Evolutionary conservation across 1,284 basidiomycete genomes (phyloP), one percentile per base, ranked within the genome.

Genomic region (Pisolithus thermaeus): DNA sequence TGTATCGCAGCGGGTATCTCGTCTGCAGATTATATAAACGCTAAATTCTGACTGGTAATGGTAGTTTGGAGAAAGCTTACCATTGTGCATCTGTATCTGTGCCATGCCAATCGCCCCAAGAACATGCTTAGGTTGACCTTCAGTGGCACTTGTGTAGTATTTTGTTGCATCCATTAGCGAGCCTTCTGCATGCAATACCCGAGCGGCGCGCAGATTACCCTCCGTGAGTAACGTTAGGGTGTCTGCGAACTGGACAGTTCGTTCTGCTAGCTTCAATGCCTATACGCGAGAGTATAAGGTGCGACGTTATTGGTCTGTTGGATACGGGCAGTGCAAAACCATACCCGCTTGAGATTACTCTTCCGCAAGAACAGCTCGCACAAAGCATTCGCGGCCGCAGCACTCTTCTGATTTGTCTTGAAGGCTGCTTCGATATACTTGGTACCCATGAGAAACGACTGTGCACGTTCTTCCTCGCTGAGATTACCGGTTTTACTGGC

Each of bases 171-270:
- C 83, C 2, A 67, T 63, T 35, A 77, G 64, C 27, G 80, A 71
- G 46, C 85, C 77, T 68, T 87, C 72, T 52, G 80, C 79, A 62
- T 94, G 92, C 12, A 85, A 80, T 14, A 90, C 83, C 16, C 93
- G 80, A 1, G 84, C 94, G 14, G 84, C 81, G 58, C 88, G 75
- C 50, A 92, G 72, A 69, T 86, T 89, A 25, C 82, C 91, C 64
- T 87, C 92, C n/a, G 79, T 86, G 44, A 89, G 77, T 47, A 87
- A 70, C 0, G 88, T 80, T 48, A 90, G 76, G 0, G 91, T 92
- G 59, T 97, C 93, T 0, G 92, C 87, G 62, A 89, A 96, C 65
- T 97, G 92, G 36, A 97, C 83, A 0, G 92, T 90, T 47, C 92
- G 81, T 64, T 97, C 95, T 4, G 92, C 92, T 16, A 97, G 75